Evolutionary conservation across 2,329 filamentous ascomycete species (phyloP).

Genomic region (Colletotrichum ledebouriae): DNA sequence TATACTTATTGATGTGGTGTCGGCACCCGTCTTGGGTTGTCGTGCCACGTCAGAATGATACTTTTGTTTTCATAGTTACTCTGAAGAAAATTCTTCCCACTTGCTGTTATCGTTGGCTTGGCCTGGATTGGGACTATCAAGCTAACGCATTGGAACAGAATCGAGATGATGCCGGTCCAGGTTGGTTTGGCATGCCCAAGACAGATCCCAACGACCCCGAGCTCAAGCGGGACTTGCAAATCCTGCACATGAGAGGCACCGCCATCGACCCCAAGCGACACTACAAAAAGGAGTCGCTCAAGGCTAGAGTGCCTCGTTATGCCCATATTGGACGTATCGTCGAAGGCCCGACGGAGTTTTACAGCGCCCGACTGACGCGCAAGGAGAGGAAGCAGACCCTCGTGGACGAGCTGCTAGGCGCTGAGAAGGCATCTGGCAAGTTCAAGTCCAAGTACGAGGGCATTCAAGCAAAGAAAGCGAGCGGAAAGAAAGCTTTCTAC

Average conservation of each 20-base stretch:
- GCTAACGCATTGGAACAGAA: slow-evolving; percentile 14
- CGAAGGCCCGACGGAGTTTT: slow-evolving; percentile 90
- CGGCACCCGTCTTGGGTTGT: slow-evolving; percentile 57
- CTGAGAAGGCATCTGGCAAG: slow-evolving; percentile 74
- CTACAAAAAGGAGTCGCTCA: slow-evolving; percentile 88
- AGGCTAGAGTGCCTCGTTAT: slow-evolving; percentile 80
- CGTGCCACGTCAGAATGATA: slow-evolving; percentile 69
- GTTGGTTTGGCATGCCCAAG: slow-evolving; percentile 90
- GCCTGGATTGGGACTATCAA: background rate
- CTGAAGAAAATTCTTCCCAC: slow-evolving; percentile 62
- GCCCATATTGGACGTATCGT: slow-evolving; percentile 91
- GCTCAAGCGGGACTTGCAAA: slow-evolving; percentile 88
- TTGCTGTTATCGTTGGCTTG: background rate
- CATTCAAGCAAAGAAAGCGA: slow-evolving; percentile 85
- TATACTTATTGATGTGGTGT: slow-evolving; percentile 46
- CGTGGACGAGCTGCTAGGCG: slow-evolving; percentile 83
- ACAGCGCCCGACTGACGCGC: slow-evolving; percentile 82
- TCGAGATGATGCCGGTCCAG: slow-evolving; percentile 75
- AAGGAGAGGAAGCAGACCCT: slow-evolving; percentile 91
- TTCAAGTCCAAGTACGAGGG: slow-evolving; percentile 91
- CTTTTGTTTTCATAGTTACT: slow-evolving; percentile 78
- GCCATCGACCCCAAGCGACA: slow-evolving; percentile 90
- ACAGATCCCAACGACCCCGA: slow-evolving; percentile 86
- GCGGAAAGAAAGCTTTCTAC: slow-evolving; percentile 91
- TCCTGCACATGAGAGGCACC: slow-evolving; percentile 84